Evolutionary conservation across 2,329 filamentous ascomycete genomes (phyloP).

Genomic region (Colletotrichum abscissum): DNA sequence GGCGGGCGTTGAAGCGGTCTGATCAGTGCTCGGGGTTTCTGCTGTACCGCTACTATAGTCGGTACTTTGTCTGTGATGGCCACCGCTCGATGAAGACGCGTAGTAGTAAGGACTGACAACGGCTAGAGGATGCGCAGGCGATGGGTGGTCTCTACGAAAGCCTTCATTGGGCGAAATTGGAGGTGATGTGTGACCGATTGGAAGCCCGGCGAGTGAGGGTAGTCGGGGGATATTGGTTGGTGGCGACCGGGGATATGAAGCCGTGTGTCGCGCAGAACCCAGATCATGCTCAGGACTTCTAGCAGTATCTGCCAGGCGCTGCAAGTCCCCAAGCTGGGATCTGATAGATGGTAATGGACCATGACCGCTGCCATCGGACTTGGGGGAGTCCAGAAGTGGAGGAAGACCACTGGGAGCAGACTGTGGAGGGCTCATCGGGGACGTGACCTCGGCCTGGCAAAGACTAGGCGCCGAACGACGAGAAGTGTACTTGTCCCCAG

Average conservation of each 20-base stretch:
- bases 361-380: conserved; percentile 48
- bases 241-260: conserved; percentile 49
- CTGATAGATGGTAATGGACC: conserved; percentile 51
- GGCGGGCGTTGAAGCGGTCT: conserved; percentile 55
- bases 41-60: conserved; percentile 58
- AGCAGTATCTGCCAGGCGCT: conserved; percentile 44
- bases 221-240: conserved; percentile 46
- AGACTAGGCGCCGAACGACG: neutral
- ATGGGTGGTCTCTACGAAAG: conserved; percentile 58
- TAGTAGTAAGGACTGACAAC: conserved; percentile 53
- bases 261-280: conserved; percentile 38
- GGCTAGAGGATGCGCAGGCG: conserved; percentile 55
- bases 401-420: conserved; percentile 44
- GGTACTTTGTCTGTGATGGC: conserved; percentile 48
- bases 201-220: conserved; percentile 40
- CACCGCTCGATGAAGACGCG: conserved; percentile 42
- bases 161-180: conserved; percentile 62
- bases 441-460: conserved; percentile 18
- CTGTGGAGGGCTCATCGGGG: conserved; percentile 29
- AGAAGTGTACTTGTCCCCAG: conserved; percentile 19
- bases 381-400: conserved; percentile 50
- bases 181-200: conserved; percentile 48
- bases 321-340: conserved; percentile 49
- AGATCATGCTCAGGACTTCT: conserved; percentile 46
- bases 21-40: conserved; percentile 60